phyloP scores from a whole-genome alignment of 2,329 filamentous ascomycete species.

The Pseudopyrenochaeta lycopersici region DNA sequence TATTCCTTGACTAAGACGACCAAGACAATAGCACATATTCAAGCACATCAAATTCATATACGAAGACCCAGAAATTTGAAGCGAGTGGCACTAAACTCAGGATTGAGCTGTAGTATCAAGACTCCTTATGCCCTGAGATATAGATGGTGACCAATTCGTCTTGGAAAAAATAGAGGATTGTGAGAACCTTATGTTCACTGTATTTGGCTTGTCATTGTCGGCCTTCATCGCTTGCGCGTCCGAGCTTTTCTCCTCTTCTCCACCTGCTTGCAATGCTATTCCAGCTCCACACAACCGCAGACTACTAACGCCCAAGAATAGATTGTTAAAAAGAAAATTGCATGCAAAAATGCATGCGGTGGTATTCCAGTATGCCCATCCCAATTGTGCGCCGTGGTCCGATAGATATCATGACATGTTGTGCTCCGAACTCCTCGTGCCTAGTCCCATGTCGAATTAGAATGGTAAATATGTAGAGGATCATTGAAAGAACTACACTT shows the following conservation, averaged over 20 bases:
- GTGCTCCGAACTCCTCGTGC: slow-evolving; percentile 27
- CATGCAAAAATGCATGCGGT: slow-evolving; percentile 19
- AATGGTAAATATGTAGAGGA: slow-evolving; percentile 9
- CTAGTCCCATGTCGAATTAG: slow-evolving; percentile 25
- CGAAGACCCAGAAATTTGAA: too few species aligned
- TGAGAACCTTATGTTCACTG: neutral
- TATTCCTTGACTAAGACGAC: too few species aligned
- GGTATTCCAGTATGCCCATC: slow-evolving; percentile 24
- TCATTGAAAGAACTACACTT: slow-evolving; percentile 10
- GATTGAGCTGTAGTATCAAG: too few species aligned
- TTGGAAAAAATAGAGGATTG: too few species aligned
- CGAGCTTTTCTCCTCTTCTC: neutral
- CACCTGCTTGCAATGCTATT: neutral
- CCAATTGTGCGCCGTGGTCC: slow-evolving; percentile 14
- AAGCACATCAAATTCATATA: too few species aligned
- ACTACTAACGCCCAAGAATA: neutral
- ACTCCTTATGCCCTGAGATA: too few species aligned
- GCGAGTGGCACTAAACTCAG: too few species aligned
- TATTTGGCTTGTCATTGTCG: too few species aligned
- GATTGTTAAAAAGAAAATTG: neutral
- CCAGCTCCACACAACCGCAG: neutral
- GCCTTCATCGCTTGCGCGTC: neutral
- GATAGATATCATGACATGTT: slow-evolving; percentile 21
- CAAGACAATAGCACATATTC: too few species aligned
- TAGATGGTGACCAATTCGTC: too few species aligned